Evolutionary conservation across 2,329 filamentous ascomycete species (phyloP), one percentile per base, ranked within the genome.

Genomic region (Aspergillus awamori): DNA sequence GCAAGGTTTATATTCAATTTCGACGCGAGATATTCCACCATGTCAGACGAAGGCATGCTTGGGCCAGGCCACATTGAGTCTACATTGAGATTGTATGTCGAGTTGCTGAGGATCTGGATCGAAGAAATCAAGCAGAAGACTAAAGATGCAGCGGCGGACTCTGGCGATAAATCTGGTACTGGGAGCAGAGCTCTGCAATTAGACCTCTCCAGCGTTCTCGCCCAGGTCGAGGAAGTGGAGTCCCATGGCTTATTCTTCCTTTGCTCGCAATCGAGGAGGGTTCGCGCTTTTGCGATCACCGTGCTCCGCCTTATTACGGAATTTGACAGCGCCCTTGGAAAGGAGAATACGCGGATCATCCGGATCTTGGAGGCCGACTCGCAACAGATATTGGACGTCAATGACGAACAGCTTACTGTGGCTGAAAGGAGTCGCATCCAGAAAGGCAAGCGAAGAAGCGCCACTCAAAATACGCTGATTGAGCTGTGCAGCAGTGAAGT

Each of bases 1-100:
- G 92, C 95, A 39, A 86, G 93, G 26, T 99, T 98, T 77, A 99
- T 99, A 57, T 99, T 99, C 80, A 97, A 95, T 68, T 99, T 98
- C 74, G 96, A 99, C 75, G 93, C 96, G 67, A 88, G 93, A 24
- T 99, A 99, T 75, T 92, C 94, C 1, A 98, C 95, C 33, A 97
- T 98, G 88, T 97, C 93, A 8, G 95, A 99, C 71, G 95, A 96
- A 33, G 95, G 95, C 2, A 95, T 99, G 89, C 87, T 99, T 24
- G 95, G 94, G 0, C 89, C 92, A 36, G 91, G 89, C 4, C 95
- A 99, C 71, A 97, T 99, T 60, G 95, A 99, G 74, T 97, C 89
- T 67, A 99, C 95, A 0, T 78, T 99, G 20, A 89, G 90, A 64
- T 83, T 99, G 10, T 99, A 99, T 70, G 92, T 98, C 28, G 93